phyloP scores from a whole-genome alignment of 176 grass and related monocot species.

The Leersia perrieri region DNA sequence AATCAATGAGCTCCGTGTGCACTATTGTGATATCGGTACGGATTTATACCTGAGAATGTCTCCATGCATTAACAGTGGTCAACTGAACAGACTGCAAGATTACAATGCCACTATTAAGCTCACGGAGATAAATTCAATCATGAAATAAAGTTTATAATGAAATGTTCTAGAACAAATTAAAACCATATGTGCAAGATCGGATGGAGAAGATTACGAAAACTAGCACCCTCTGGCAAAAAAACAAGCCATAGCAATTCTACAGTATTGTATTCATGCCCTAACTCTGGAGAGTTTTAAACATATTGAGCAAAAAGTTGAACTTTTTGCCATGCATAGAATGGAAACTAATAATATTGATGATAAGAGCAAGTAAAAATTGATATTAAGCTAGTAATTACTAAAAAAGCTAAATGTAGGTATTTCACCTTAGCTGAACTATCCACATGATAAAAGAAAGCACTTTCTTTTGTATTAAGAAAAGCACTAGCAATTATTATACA shows the following conservation, averaged over 20 bases:
- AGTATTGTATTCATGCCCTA: not conserved
- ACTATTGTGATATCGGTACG: not conserved
- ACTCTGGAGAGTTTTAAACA: not conserved
- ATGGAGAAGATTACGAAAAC: not conserved
- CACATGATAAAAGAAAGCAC: not conserved
- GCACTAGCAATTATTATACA: not conserved
- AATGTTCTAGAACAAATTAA: not conserved
- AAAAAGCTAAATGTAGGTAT: constrained; percentile 2
- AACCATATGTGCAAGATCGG: not conserved
- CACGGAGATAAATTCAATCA: not conserved
- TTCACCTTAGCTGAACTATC: not conserved
- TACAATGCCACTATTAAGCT: constrained; percentile 4
- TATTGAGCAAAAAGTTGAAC: not conserved
- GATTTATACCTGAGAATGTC: constrained; percentile 14
- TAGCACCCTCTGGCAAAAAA: not conserved
- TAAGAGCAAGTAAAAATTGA: not conserved
- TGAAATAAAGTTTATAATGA: not conserved
- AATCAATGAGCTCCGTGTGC: not conserved
- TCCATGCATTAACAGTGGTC: constrained; percentile 14
- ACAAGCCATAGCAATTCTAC: not conserved
- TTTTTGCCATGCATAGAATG: not conserved
- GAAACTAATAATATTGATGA: not conserved
- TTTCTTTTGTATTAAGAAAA: not conserved
- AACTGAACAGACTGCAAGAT: constrained; percentile 37
- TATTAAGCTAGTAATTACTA: too few species aligned